Percentiles rank a stretch among this genome's conserved stretches.
Conservation (phyloP, 2,329 filamentous ascomycete species). For the Knufia petricola region DNA sequence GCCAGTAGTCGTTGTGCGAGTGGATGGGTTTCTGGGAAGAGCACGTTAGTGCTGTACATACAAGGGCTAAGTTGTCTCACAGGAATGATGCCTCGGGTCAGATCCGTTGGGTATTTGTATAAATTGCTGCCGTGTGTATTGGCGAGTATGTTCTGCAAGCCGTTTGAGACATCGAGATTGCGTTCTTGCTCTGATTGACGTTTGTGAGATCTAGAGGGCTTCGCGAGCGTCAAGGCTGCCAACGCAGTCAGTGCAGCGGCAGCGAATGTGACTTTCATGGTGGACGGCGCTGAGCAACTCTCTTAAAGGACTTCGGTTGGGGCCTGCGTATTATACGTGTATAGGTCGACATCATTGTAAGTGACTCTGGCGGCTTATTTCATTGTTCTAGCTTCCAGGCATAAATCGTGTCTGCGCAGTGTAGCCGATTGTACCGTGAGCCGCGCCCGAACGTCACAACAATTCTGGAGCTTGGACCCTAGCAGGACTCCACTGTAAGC, state of each 20-base stretch:
- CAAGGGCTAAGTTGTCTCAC: constrained; percentile 21
- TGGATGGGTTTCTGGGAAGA: constrained; percentile 26
- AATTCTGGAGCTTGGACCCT: not conserved
- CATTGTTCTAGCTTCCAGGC: not conserved
- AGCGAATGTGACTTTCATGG: not conserved
- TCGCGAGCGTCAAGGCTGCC: not conserved
- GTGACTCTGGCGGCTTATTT: not conserved
- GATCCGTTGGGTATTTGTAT: constrained; percentile 29
- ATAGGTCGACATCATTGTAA: not conserved
- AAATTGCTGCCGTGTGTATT: constrained; percentile 19
- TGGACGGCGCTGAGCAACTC: not conserved
- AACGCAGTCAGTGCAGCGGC: not conserved
- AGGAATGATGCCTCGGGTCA: constrained; percentile 30
- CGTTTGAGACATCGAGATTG: constrained; percentile 1
- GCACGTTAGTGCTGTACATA: not conserved
- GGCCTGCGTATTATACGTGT: not conserved
- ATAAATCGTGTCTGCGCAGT: not conserved
- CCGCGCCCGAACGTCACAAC: not conserved
- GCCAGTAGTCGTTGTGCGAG: constrained; percentile 38
- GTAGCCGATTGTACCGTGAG: not conserved
- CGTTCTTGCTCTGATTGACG: not conserved
- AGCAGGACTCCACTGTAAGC: not conserved
- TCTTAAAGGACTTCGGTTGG: not conserved
- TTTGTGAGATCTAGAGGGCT: not conserved
- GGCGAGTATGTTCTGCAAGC: constrained; percentile 21